These are phyloP conservation scores for Phytophthora melonis DNA, from an alignment of 352 stramenopile genomes.

Conservation along the genomic window DNA sequence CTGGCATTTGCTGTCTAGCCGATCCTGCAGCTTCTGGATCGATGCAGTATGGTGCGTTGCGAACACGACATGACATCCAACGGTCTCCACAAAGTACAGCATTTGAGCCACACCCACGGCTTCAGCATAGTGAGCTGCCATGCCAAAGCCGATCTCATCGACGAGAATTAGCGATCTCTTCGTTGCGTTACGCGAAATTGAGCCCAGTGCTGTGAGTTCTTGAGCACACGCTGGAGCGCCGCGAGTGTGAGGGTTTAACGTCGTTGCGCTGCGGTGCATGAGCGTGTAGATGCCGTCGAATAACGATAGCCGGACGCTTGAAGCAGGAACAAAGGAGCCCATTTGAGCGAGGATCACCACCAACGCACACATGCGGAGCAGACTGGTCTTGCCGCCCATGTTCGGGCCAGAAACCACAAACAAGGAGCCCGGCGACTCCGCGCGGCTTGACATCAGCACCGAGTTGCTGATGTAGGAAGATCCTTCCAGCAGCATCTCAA, in stretches of 20 bases:
- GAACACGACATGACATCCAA: constrained; percentile 48
- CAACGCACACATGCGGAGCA: constrained; percentile 70
- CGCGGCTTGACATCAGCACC: constrained; percentile 30
- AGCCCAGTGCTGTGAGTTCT: constrained; percentile 41
- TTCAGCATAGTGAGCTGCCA: constrained; percentile 35
- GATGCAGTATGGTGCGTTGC: constrained; percentile 47
- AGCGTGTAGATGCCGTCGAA: constrained; percentile 78
- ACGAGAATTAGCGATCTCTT: constrained; percentile 50
- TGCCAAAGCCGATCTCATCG: constrained; percentile 57
- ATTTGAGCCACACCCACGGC: constrained; percentile 40
- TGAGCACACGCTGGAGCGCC: constrained; percentile 1
- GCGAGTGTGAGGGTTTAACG: constrained; percentile 16
- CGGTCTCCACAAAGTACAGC: constrained; percentile 35
- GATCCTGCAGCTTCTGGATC: constrained; percentile 26
- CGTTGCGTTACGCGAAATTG: constrained; percentile 38
- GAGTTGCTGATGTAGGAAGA: constrained; percentile 53
- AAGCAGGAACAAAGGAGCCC: constrained; percentile 67
- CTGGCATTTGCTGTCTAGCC: constrained; percentile 27
- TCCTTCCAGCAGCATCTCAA: constrained; percentile 53
- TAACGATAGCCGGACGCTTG: constrained; percentile 42
- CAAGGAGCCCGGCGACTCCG: constrained; percentile 17
- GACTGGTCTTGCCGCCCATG: constrained; percentile 86
- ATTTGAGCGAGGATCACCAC: constrained; percentile 76
- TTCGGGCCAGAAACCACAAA: constrained; percentile 86
- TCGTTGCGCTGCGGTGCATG: constrained; percentile 56